Evolutionary conservation across 164 flowering plant genomes (phyloP).

Genomic region (Annona squamosa): DNA sequence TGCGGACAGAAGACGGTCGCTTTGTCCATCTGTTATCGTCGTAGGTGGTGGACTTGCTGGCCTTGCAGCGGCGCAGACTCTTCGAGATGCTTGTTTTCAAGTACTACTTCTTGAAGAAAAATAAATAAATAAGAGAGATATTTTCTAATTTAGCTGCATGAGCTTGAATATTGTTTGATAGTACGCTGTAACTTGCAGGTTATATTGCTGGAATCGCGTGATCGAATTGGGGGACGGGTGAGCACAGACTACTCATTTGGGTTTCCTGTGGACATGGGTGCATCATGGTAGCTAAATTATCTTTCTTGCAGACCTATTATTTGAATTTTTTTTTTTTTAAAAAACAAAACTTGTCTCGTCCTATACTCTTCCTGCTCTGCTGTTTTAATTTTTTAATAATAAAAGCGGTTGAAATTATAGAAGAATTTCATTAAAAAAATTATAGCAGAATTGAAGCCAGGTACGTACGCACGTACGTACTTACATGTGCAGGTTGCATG

Average conservation of each 20-base stretch:
- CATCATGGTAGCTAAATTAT: conserved; percentile 57
- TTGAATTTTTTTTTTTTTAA: no score
- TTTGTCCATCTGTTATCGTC: conserved; percentile 72
- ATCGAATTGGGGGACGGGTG: conserved; percentile 82
- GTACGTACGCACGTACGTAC: no score
- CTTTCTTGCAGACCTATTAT: neutral
- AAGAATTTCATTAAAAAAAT: no score
- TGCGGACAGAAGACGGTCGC: conserved; percentile 24
- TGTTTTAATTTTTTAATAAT: no score
- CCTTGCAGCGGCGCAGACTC: conserved; percentile 82
- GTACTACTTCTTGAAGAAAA: conserved; percentile 21
- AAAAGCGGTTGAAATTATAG: no score
- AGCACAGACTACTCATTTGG: conserved; percentile 81
- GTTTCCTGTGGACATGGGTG: conserved; percentile 89
- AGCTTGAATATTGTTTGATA: neutral
- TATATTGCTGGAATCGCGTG: conserved; percentile 68
- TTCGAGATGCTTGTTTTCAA: conserved; percentile 83
- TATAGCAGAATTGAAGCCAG: no score
- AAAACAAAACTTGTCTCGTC: no score
- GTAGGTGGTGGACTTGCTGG: conserved; percentile 88
- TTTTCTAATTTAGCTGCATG: neutral
- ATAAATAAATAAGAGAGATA: neutral
- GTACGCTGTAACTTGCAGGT: conserved; percentile 37
- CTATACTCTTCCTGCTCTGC: no score
- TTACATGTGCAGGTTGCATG: conserved; percentile 70